A percentile compares a stretch with the other conserved stretches of the same genome.
Conservation (phyloP, 2,329 filamentous ascomycete species). For the Aspergillus sp. region DNA sequence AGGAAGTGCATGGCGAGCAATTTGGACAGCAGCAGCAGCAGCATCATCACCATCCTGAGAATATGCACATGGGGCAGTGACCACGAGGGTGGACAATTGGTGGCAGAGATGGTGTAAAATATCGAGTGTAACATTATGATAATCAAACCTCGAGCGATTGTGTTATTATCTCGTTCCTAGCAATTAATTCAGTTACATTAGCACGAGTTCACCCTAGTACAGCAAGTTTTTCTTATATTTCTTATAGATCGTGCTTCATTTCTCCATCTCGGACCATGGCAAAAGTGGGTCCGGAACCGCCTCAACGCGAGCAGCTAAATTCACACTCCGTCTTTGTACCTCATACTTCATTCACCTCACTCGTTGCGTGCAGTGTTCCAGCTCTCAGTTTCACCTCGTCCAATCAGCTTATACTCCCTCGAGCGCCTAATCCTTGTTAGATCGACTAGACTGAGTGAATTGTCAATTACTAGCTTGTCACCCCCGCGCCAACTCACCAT, state of each 20-base stretch:
- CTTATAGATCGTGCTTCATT: not conserved
- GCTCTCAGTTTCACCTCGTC: not conserved
- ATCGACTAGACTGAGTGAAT: not conserved
- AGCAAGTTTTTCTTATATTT: too few species aligned
- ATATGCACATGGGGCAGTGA: slow-evolving; percentile 36
- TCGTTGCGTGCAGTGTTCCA: not conserved
- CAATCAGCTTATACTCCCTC: not conserved
- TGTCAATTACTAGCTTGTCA: not conserved
- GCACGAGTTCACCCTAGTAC: not conserved
- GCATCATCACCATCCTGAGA: slow-evolving; percentile 31
- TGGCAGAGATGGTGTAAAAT: not conserved
- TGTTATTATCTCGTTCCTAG: not conserved
- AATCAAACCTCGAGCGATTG: not conserved
- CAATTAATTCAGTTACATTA: not conserved
- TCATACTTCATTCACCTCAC: not conserved
- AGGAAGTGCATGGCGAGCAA: slow-evolving; percentile 41
- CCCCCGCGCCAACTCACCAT: slow-evolving; percentile 25
- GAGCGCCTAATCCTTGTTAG: not conserved
- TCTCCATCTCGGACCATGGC: not conserved
- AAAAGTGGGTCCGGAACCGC: slow-evolving; percentile 5
- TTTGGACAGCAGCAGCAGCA: slow-evolving; percentile 35
- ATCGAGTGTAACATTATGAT: slow-evolving; percentile 3
- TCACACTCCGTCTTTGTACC: not conserved
- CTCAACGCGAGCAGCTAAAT: not conserved
- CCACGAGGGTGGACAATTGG: not conserved